Evolutionary conservation across 164 flowering plant species (phyloP).

Genomic region (Stephania yunnanensis): DNA sequence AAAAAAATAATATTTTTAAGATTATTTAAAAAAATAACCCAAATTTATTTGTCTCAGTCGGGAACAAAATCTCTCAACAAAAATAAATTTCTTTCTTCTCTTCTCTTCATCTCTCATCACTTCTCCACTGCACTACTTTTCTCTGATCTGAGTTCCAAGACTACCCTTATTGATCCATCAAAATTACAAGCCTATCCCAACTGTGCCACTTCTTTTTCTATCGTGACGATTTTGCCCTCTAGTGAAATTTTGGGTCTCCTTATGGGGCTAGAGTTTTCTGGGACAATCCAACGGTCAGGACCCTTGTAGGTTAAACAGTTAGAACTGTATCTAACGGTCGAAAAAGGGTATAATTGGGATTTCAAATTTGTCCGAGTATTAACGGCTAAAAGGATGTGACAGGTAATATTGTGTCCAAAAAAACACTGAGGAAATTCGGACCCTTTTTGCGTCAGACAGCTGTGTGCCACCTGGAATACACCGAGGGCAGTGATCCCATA

Average conservation of each 20-base stretch:
- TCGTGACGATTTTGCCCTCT: conserved; percentile 8
- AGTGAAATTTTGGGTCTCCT: conserved; percentile 13
- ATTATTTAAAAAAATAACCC: neutral
- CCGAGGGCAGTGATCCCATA: conserved; percentile 8
- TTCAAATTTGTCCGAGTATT: neutral
- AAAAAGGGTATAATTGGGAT: conserved; percentile 1
- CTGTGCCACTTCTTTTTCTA: neutral
- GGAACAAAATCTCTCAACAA: neutral
- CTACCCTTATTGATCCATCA: neutral
- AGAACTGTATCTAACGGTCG: conserved; percentile 1
- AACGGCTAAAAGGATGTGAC: neutral
- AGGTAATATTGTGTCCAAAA: conserved; percentile 1
- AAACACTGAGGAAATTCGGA: neutral
- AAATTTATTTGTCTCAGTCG: neutral
- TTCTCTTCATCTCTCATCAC: neutral
- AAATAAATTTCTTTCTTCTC: neutral
- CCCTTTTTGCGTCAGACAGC: conserved; percentile 20
- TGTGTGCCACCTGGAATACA: conserved; percentile 31
- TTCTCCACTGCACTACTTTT: neutral
- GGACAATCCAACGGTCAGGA: neutral
- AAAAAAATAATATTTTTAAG: neutral
- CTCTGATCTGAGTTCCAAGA: neutral
- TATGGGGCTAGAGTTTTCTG: neutral
- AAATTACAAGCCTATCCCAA: neutral
- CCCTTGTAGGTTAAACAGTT: conserved; percentile 27